Percentiles rank a stretch among this genome's conserved stretches.
Conservation (phyloP, 257 asterid genomes). For the Gentiana dahurica region DNA sequence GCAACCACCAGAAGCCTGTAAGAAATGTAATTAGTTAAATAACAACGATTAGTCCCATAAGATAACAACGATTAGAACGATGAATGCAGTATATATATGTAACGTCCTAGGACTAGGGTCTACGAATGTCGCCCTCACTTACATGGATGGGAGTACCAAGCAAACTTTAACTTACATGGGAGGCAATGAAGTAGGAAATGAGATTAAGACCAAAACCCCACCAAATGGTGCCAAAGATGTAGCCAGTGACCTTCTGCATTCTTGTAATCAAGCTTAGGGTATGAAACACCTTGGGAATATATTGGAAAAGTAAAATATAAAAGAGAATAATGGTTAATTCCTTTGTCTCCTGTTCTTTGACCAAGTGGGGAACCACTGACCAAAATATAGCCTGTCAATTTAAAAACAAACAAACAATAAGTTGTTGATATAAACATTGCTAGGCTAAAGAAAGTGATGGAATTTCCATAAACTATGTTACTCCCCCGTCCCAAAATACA, state of each 20-base stretch:
- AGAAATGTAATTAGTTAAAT: constrained; percentile 26
- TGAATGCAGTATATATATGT: too few species aligned
- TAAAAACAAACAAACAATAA: neutral
- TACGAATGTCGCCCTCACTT: too few species aligned
- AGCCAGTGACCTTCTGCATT: constrained; percentile 90
- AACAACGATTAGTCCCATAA: constrained; percentile 75
- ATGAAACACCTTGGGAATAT: constrained; percentile 83
- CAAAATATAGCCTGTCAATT: constrained; percentile 62
- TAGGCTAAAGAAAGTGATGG: neutral
- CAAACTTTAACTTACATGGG: constrained; percentile 49
- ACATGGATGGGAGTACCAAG: too few species aligned
- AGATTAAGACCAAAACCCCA: constrained; percentile 97
- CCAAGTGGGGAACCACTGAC: constrained; percentile 65
- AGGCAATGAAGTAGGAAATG: constrained; percentile 90
- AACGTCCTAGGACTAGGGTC: too few species aligned
- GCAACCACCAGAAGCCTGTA: constrained; percentile 90
- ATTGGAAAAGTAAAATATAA: constrained; percentile 73
- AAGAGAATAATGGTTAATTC: constrained; percentile 58
- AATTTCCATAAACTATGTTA: neutral
- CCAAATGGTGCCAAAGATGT: constrained; percentile 91
- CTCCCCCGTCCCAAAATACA: too few species aligned
- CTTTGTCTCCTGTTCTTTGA: constrained; percentile 53
- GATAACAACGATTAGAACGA: constrained; percentile 3
- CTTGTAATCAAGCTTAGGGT: constrained; percentile 62
- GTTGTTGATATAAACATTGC: too few species aligned